Conservation (phyloP, 805 yeast genomes). For the Saturnispora silvae region DNA sequence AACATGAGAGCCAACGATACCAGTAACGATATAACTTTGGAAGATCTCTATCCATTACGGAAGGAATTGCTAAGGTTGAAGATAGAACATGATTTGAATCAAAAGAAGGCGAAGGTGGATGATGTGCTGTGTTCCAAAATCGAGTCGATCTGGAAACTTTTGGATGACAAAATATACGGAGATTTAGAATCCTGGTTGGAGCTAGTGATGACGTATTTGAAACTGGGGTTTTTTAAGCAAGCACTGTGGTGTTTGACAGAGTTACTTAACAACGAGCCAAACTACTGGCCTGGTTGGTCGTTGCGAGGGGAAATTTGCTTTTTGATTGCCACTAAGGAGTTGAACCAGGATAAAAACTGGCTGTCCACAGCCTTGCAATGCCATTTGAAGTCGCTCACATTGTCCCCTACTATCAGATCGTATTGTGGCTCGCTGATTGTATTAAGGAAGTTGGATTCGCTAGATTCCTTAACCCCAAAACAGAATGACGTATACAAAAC, state of each 20-base stretch:
- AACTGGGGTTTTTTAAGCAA: conserved; percentile 52
- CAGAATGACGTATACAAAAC: conserved; percentile 24
- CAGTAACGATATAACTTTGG: conserved; percentile 32
- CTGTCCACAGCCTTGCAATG: conserved; percentile 9
- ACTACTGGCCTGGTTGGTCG: conserved; percentile 56
- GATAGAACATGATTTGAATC: background rate
- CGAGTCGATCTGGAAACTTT: conserved; percentile 25
- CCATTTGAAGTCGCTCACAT: conserved; percentile 52
- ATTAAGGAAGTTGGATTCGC: conserved; percentile 6
- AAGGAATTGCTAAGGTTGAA: conserved; percentile 4
- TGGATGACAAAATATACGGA: conserved; percentile 58
- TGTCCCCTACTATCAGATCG: conserved; percentile 56
- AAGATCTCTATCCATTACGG: conserved; percentile 25
- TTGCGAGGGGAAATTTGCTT: conserved; percentile 47
- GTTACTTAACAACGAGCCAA: conserved; percentile 54
- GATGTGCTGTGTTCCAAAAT: conserved; percentile 10
- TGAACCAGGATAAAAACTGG: conserved; percentile 7
- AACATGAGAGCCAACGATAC: conserved; percentile 10
- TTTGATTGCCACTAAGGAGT: conserved; percentile 9
- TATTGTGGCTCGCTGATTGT: conserved; percentile 28
- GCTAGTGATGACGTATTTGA: conserved; percentile 52
- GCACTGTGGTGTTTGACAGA: conserved; percentile 64
- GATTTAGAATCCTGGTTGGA: conserved; percentile 77
- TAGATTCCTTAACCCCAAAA: conserved; percentile 5
- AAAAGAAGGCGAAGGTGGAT: background rate